Percentiles rank a stretch among this genome's conserved stretches.
These are phyloP conservation scores for Gossypium turneri DNA, from an alignment of 345 rosid species.

Conservation along the genomic window DNA sequence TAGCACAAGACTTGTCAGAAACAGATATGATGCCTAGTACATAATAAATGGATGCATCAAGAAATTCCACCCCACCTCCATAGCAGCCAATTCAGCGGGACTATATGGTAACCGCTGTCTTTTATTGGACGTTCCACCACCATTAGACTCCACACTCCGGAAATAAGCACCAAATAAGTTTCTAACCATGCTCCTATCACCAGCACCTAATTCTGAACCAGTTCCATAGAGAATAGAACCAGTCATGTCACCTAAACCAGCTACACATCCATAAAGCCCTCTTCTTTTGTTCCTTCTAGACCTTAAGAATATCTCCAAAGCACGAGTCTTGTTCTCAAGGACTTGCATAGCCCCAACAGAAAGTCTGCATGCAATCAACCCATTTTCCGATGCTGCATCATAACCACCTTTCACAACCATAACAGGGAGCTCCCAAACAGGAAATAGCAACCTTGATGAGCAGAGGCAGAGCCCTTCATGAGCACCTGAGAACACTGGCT, in stretches of 20 bases:
- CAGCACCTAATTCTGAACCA: slow-evolving; percentile 57
- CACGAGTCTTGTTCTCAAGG: slow-evolving; percentile 80
- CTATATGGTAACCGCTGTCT: slow-evolving; percentile 79
- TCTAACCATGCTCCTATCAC: slow-evolving; percentile 72
- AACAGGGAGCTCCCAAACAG: slow-evolving; percentile 92
- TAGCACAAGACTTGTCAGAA: slow-evolving; percentile 19
- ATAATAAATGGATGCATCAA: slow-evolving; percentile 13
- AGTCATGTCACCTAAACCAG: slow-evolving; percentile 78
- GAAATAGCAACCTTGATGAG: slow-evolving; percentile 84
- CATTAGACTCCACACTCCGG: slow-evolving; percentile 51
- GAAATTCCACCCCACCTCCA: slow-evolving; percentile 57
- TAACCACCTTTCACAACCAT: slow-evolving; percentile 54
- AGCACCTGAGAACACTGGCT: slow-evolving; percentile 90
- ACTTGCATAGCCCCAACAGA: slow-evolving; percentile 73
- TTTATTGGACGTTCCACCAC: slow-evolving; percentile 62
- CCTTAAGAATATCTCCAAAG: slow-evolving; percentile 79
- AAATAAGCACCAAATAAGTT: slow-evolving; percentile 73
- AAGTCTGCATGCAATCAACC: slow-evolving; percentile 70
- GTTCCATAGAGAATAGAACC: slow-evolving; percentile 87
- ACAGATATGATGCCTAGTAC: slow-evolving; percentile 12
- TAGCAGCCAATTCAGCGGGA: slow-evolving; percentile 89
- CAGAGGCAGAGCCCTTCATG: slow-evolving; percentile 94
- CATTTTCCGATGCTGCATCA: slow-evolving; percentile 46
- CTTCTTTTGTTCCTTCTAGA: slow-evolving; percentile 89
- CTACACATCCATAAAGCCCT: slow-evolving; percentile 94